Conservation (phyloP, 192 early-diverging fungal species). For the Coemansia sp. region DNA sequence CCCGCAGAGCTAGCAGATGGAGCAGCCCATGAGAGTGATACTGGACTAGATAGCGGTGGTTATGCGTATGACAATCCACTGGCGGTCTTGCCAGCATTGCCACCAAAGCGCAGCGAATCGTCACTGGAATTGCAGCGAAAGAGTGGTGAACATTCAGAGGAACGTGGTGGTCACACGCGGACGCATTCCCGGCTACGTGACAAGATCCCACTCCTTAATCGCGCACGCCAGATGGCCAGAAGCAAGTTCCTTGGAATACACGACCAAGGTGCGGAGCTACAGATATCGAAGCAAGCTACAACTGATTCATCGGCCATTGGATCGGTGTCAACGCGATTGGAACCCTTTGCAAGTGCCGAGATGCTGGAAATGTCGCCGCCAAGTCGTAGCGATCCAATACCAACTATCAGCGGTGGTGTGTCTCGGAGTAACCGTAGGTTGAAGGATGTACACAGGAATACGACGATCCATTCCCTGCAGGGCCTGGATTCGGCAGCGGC, state of each 20-base stretch:
- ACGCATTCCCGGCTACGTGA: slow-evolving; percentile 40
- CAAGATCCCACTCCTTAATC: slow-evolving; percentile 45
- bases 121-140: slow-evolving; percentile 9
- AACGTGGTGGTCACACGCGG: slow-evolving; percentile 18
- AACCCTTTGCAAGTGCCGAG: neutral
- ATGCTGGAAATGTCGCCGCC: slow-evolving; percentile 1
- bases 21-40: neutral
- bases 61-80: neutral
- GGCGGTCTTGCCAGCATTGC: neutral
- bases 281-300: neutral
- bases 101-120: slow-evolving; percentile 1
- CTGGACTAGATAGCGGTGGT: neutral
- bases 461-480: neutral
- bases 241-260: slow-evolving; percentile 33
- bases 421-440: neutral
- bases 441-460: neutral
- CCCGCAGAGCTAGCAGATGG: neutral
- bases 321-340: neutral
- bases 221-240: slow-evolving; percentile 30
- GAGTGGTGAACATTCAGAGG: neutral
- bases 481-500: slow-evolving; percentile 5
- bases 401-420: neutral
- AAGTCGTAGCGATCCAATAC: neutral
- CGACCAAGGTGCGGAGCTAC: neutral
- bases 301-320: neutral